Evolutionary conservation across 768 basidiomycete species (phyloP).

Genomic region (Hemileccinum rubropunctum): DNA sequence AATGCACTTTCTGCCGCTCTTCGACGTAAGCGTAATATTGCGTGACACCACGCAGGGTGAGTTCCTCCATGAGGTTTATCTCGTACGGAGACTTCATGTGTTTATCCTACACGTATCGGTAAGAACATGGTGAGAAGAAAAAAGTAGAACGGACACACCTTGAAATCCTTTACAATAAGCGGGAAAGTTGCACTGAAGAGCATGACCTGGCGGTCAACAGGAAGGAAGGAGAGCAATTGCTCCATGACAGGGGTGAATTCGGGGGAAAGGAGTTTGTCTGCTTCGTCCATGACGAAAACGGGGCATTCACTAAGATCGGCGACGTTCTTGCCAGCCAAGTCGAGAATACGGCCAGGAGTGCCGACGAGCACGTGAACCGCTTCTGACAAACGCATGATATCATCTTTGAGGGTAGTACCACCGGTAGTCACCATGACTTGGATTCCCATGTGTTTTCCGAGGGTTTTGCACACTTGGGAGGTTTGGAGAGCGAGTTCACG

Average conservation of each 20-base stretch:
- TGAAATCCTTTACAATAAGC: slow-evolving; percentile 98
- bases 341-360: slow-evolving; percentile 93
- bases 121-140: neutral
- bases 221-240: slow-evolving; percentile 84
- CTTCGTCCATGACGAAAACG: slow-evolving; percentile 99
- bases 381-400: slow-evolving; percentile 89
- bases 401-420: slow-evolving; percentile 96
- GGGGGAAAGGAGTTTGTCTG: slow-evolving; percentile 94
- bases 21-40: slow-evolving; percentile 99
- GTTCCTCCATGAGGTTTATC: slow-evolving; percentile 99
- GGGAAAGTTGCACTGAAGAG: slow-evolving; percentile 99
- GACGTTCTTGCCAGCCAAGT: slow-evolving; percentile 88
- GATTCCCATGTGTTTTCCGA: slow-evolving; percentile 92
- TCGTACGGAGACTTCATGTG: slow-evolving; percentile 96
- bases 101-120: slow-evolving; percentile 62
- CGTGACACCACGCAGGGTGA: slow-evolving; percentile 96
- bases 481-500: slow-evolving; percentile 98
- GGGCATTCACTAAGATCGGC: slow-evolving; percentile 93
- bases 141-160: slow-evolving; percentile 45
- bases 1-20: slow-evolving; percentile 99
- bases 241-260: slow-evolving; percentile 99
- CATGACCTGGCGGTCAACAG: slow-evolving; percentile 91
- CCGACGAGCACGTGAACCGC: slow-evolving; percentile 95
- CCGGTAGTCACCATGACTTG: slow-evolving; percentile 99
- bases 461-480: slow-evolving; percentile 95